Percentiles rank a stretch among this genome's conserved stretches.
Conservation (phyloP, 495 filamentous ascomycete species). For the Penicillium chermesinum region DNA sequence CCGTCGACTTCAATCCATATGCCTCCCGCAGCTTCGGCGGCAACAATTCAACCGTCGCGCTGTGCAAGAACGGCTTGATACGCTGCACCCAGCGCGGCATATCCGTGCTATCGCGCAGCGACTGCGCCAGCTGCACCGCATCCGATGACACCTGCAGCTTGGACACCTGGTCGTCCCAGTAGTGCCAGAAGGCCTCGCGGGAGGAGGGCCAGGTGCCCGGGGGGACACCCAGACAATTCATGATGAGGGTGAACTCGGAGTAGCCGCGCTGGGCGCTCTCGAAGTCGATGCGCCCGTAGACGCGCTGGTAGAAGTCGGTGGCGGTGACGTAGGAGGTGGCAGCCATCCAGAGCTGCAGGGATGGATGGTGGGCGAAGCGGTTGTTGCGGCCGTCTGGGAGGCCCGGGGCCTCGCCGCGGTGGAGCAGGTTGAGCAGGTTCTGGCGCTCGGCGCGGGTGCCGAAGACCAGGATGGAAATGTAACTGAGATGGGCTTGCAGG, state of each 20-base stretch:
- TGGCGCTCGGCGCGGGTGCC: slow-evolving; percentile 32
- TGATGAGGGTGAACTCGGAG: slow-evolving; percentile 31
- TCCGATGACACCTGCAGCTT: slow-evolving; percentile 28
- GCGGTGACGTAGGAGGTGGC: slow-evolving; percentile 40
- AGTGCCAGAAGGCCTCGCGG: slow-evolving; percentile 35
- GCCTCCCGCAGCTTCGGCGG: slow-evolving; percentile 33
- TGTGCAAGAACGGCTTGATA: slow-evolving; percentile 33
- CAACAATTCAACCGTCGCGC: slow-evolving; percentile 38
- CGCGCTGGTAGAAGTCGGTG: slow-evolving; percentile 41
- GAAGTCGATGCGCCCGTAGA: slow-evolving; percentile 35
- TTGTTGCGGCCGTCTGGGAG: slow-evolving; percentile 19
- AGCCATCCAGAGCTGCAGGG: slow-evolving; percentile 32
- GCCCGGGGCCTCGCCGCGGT: slow-evolving; percentile 22
- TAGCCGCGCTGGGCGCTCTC: slow-evolving; percentile 35
- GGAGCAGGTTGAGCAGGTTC: slow-evolving; percentile 26
- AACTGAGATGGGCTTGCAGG: slow-evolving; percentile 33
- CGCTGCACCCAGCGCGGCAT: slow-evolving; percentile 32
- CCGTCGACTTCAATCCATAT: slow-evolving; percentile 36
- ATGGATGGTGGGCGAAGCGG: slow-evolving; percentile 23
- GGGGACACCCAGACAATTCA: slow-evolving; percentile 26
- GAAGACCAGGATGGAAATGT: slow-evolving; percentile 38
- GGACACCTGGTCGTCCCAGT: slow-evolving; percentile 37
- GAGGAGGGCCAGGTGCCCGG: slow-evolving; percentile 29
- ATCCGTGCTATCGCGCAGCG: slow-evolving; percentile 22
- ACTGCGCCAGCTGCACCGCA: slow-evolving; percentile 30